phyloP scores from a whole-genome alignment of 2,329 filamentous ascomycete genomes.

The Colletotrichum kahawae region DNA sequence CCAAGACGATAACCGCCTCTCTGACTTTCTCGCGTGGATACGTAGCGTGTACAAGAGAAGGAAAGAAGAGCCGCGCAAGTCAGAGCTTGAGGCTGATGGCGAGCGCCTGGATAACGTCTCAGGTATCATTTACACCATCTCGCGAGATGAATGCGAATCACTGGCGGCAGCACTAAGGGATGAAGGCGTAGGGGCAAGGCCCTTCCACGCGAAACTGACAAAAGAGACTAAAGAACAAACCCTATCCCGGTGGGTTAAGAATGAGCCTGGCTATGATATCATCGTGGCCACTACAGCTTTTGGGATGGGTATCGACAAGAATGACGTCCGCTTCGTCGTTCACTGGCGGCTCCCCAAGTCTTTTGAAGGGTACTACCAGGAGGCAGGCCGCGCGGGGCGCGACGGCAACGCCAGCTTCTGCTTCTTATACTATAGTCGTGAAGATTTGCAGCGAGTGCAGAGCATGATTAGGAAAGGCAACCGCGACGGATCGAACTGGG shows the following conservation, averaged over 20 bases:
- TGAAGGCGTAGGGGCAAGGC: constrained; percentile 74
- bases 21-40: constrained; percentile 80
- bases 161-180: constrained; percentile 69
- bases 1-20: constrained; percentile 73
- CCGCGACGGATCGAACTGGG: constrained; percentile 44
- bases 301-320: constrained; percentile 97
- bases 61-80: constrained; percentile 59
- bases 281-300: constrained; percentile 96
- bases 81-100: constrained; percentile 59
- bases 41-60: constrained; percentile 74
- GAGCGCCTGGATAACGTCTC: constrained; percentile 69
- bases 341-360: constrained; percentile 95
- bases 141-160: constrained; percentile 74
- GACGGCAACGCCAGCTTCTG: constrained; percentile 88
- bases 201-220: constrained; percentile 74
- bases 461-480: constrained; percentile 57
- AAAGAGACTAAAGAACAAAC: constrained; percentile 74
- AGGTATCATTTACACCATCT: constrained; percentile 82
- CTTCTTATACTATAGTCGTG: constrained; percentile 88
- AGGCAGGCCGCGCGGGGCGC: constrained; percentile 88
- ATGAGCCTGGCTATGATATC: constrained; percentile 80
- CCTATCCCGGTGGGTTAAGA: constrained; percentile 73
- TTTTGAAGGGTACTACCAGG: constrained; percentile 96
- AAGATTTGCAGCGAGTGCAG: constrained; percentile 80
- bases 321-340: constrained; percentile 91